Evolutionary conservation across 2,329 filamentous ascomycete species (phyloP), one percentile per base, ranked within the genome.

Genomic region (Colletotrichum brevisporum): DNA sequence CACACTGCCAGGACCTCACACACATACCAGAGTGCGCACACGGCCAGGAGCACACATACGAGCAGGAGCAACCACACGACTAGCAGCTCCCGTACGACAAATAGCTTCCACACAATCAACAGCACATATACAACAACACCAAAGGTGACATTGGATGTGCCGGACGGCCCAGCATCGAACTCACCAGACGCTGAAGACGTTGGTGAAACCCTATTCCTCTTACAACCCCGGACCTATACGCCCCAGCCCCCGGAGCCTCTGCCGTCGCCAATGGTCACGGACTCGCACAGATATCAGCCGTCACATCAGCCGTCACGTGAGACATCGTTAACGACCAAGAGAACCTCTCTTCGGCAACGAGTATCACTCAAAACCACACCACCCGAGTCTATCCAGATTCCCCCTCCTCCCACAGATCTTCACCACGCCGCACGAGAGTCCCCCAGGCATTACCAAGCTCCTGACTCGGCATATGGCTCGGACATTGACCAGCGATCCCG

Each of bases 201-300:
- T 16, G 63, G 61, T 16, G 67, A 63, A 12, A 56, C 69, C 0
- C 73, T 89, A 1, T 89, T 83, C 67, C 80, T 90, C 24, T 79
- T 90, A 5, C 87, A 90, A 71, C 88, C 88, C 13, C 81, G 83
- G 41, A 89, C 86, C 0, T 90, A 90, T 72, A 89, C 86, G 0
- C 88, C 88, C 0, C 80, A 83, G 58, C 83, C 82, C 4, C 81
- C 84, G 0, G 79, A 83, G 12, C 85, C 86, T 3, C 73, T 83
- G 24, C 83, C 85, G 1, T 86, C 86, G 5, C 85, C 86, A 2
- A 80, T 80, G 56, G 72, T 83, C 2, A 75, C 76, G 39, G 77
- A 79, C 16, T 54, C 74, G 10, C 68, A 72, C n/a, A 53, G 53
- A 24, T 39, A 58, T 26, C 65, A 63, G 50, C 70, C 50, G 59